Evolutionary conservation across 768 basidiomycete species (phyloP).

Genomic region (Trametes elegans): DNA sequence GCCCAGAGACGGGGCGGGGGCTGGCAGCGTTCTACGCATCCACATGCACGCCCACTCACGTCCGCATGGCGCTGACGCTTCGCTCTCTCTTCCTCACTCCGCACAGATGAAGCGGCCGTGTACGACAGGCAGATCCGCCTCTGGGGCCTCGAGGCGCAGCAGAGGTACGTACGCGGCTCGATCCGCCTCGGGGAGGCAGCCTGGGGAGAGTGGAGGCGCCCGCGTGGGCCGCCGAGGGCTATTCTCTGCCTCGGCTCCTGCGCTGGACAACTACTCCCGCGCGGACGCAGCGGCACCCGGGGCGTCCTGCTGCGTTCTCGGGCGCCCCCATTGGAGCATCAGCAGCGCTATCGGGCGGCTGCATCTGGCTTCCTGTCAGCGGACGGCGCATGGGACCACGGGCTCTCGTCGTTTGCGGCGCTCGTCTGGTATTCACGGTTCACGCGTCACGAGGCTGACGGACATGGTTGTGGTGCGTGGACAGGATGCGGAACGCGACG

Average conservation of each 20-base stretch:
- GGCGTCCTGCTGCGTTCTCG: not conserved
- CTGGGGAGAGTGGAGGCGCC: no score
- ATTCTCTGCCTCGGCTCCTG: no score
- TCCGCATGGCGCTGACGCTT: conserved; percentile 1
- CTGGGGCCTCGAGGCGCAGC: conserved; percentile 98
- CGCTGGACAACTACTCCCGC: not conserved
- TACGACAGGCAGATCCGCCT: conserved; percentile 97
- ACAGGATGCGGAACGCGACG: conserved; percentile 91
- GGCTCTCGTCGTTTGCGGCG: not conserved
- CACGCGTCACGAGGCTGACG: not conserved
- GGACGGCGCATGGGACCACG: not conserved
- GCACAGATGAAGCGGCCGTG: conserved; percentile 67
- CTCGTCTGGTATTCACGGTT: not conserved
- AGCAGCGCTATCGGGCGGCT: not conserved
- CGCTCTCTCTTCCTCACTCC: not conserved
- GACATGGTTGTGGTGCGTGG: not conserved
- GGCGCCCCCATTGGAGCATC: not conserved
- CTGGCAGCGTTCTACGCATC: not conserved
- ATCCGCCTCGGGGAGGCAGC: no score
- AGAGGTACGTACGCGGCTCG: conserved; percentile 76
- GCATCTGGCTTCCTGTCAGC: not conserved
- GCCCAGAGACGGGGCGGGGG: not conserved
- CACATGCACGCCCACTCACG: not conserved
- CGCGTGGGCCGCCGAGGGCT: no score
- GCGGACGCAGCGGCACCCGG: not conserved